Evolutionary conservation across 164 flowering plant genomes (phyloP).

Genomic region (Euptelea pleiosperma): DNA sequence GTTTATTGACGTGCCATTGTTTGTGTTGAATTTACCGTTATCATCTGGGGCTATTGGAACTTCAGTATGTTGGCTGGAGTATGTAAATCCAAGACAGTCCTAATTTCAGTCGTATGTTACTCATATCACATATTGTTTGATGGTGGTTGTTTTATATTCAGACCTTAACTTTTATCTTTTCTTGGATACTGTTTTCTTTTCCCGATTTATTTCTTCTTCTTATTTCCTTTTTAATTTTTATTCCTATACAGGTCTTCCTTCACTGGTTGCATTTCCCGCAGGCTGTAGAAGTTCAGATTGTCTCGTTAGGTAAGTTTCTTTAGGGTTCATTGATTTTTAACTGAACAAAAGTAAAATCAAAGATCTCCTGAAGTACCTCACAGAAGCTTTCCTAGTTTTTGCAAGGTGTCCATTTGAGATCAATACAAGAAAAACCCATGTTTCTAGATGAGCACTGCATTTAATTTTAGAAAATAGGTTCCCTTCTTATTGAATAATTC

Average conservation of each 20-base stretch:
- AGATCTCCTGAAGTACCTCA: not conserved
- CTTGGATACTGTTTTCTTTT: not conserved
- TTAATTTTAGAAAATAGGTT: too few relatives aligned
- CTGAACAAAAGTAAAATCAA: not conserved
- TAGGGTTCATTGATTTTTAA: not conserved
- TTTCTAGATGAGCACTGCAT: not conserved
- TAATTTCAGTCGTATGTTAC: too few relatives aligned
- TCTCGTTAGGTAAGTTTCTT: constrained; percentile 58
- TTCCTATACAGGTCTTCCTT: constrained; percentile 68
- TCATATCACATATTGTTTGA: too few relatives aligned
- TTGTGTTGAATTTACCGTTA: too few relatives aligned
- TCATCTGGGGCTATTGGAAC: too few relatives aligned
- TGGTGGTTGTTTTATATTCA: not conserved
- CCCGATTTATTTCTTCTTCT: not conserved
- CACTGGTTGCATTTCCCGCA: constrained; percentile 63
- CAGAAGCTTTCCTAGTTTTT: not conserved
- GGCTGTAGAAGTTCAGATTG: constrained; percentile 69
- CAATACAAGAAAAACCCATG: not conserved
- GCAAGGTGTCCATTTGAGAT: not conserved
- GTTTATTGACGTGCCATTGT: too few relatives aligned
- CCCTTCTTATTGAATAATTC: constrained; percentile 1
- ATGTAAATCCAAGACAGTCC: too few relatives aligned
- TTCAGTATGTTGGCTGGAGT: too few relatives aligned
- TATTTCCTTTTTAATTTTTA: not conserved
- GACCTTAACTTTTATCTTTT: not conserved